Evolutionary conservation across 2,329 filamentous ascomycete species (phyloP), one percentile per base, ranked within the genome.

Genomic region (Pseudocercospora fijiensis): DNA sequence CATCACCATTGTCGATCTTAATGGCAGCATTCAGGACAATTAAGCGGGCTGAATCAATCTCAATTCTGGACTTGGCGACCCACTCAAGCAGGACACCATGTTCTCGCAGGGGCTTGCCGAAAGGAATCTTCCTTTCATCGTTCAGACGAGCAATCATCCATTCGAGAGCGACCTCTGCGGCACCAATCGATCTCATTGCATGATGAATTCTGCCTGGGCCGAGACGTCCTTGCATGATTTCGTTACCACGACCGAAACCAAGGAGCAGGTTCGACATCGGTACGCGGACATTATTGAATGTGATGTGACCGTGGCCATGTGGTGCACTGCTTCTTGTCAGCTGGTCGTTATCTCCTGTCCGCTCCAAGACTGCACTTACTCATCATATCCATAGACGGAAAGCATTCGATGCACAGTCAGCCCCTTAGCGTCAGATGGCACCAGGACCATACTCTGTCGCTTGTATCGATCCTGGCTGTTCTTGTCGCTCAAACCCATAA

Each of bases 161-260:
- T 74, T 98, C 94, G 22, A 98, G 86, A 0, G 93, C 95, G 69
- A 88, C 86, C 79, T 98, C 95, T 16, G 95, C 86, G 58, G 91
- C 89, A 56, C 95, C 95, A 75, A 99, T 95, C 62, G 88, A 88
- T 69, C 95, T 88, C 95, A 98, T 98, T 62, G 92, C 92, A 80
- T 99, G 95, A 81, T 99, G 95, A 76, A 99, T 98, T 26, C 95
- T 90, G 27, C 95, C 95, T 1, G 95, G 95, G 0, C 95, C 95
- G 20, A 99, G 88, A 70, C 95, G 91, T 63, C 95, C 95, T 78
- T 99, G 95, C 76, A 98, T 97, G 75, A 99, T 96, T 79, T 99
- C 95, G 77, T 98, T 98, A 24, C 95, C 95, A 67, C 91, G 88
- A 68, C 95, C 94, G 77, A 95, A 92, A 65, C 94, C 94, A 2